Evolutionary conservation across 345 rosid species (phyloP), one percentile per base, ranked within the genome.

Genomic region (Aquilaria sinensis): DNA sequence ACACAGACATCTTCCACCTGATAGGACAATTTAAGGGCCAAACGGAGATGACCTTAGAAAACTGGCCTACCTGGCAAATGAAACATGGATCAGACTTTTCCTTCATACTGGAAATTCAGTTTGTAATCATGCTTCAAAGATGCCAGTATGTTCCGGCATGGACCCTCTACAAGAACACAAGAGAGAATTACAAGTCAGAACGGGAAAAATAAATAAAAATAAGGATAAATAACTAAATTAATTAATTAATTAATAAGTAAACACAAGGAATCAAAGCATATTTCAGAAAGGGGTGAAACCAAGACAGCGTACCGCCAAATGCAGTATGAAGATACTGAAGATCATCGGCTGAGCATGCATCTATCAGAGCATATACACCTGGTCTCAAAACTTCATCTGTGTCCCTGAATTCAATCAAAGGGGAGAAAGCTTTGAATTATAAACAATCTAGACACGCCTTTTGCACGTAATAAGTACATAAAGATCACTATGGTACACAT

Each of bases 381-480:
- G 99, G 96, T 65, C 67, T 88, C 64, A 94, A 74, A 64, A 97
- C 96, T 75, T 85, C 97, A 62, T 90, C 91, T 66, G 88, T 68
- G 73, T 94, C 96, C 81, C 99, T 94, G 86, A 63, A 72, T 60
- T 69, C 15, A 51, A 43, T 60, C 9, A 46, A 62, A 61, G 70
- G 8, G 32, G 16, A 29, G 61, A 70, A 14, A 32, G 47, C 45
- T 46, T 64, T 58, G 59, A 37, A 37, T 37, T 37, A 37, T 37
- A 37, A 37, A 37, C 43, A 37, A 37, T 37, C 43, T 37, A 37
- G 23, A 37, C 43, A 37, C 43, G 3, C 7, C 43, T 37, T 37
- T 37, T 5, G 43, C 5, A 9, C 43, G 8, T 37, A 37, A 37
- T 9, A 4, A 37, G 43, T 37, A 37, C 43, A 37, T 37, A 23